phyloP scores from a whole-genome alignment of 306 rosid species.

The Lathyrus aphaca region DNA sequence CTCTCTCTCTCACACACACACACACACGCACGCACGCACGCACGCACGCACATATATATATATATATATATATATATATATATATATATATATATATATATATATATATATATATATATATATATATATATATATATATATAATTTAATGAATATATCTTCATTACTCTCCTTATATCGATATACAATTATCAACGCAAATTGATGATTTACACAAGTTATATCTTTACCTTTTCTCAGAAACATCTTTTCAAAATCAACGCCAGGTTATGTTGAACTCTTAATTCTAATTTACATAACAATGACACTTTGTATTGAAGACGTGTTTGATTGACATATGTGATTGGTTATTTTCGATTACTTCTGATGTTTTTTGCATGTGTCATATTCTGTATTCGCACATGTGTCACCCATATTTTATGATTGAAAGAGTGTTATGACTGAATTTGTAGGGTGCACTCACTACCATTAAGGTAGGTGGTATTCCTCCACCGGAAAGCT shows the following conservation, averaged over 20 bases:
- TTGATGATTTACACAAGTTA: not conserved
- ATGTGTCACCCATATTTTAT: not conserved
- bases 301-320: not conserved
- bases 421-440: not conserved
- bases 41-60: too few relatives aligned
- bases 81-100: too few relatives aligned
- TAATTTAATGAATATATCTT: too few relatives aligned
- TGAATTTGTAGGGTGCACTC: constrained; percentile 67
- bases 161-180: too few relatives aligned
- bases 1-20: too few relatives aligned
- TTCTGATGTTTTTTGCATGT: too few relatives aligned
- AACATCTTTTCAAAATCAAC: not conserved
- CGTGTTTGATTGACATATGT: not conserved
- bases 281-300: too few relatives aligned
- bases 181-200: not conserved
- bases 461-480: constrained; percentile 72
- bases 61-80: too few relatives aligned
- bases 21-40: too few relatives aligned
- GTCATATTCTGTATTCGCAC: too few relatives aligned
- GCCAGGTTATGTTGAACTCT: not conserved
- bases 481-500: constrained; percentile 80
- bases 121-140: too few relatives aligned
- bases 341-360: not conserved
- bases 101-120: too few relatives aligned
- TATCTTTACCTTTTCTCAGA: not conserved